Base-by-base conservation (phyloP, 257 asterid species). In the Ballota nigra region DNA sequence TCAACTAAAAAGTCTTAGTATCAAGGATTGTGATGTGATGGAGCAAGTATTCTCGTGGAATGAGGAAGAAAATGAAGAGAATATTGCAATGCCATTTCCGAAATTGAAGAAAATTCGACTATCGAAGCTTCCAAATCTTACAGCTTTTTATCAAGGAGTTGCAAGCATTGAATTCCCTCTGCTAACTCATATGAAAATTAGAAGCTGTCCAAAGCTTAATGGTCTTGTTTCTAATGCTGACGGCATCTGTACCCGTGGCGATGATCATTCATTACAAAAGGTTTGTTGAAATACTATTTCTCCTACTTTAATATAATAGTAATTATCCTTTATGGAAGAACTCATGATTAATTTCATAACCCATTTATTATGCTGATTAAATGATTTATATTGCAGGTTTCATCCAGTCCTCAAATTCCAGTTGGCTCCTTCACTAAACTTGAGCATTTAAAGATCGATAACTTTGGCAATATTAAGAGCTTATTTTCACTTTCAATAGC, bases 401-500 rank as follows among this genome's bases (percentile, higher is more conserved):
- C 38, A 33, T 4, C 4, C 5, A 3, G 13, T 9, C 6, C 63
- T 31, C 41, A 34, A 10, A 6, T 28, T 8, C 1, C 20, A 0
- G 31, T 51, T 7, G 13, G 9, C 4, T 1, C 53, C 16, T 68
- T 61, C 51, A 16, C 60, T 6, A 5, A 51, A 3, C 63, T 68
- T 2, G 6, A 0, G 20, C 16, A 31, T 29, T 11, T 45, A 15
- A 24, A 24, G 1, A 22, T 52, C 18, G 12, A 16, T 4, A 4
- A n/a, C 1, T 45, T 1, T 45, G 19, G 18, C 63, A 36, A 24
- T 26, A 57, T 77, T 8, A 57, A 7, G 4, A 77, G 43, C 66
- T 28, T 55, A 33, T 55, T 63, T 23, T 24, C 81, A 26, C 47
- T 56, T 41, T 56, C 70, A n/a, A 9, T 70, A 5, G 77, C 74